A percentile compares a stretch with the other conserved stretches of the same genome.
Evolutionary conservation across 139 green algal genomes (phyloP).

Genomic region (Closterium sp.): DNA sequence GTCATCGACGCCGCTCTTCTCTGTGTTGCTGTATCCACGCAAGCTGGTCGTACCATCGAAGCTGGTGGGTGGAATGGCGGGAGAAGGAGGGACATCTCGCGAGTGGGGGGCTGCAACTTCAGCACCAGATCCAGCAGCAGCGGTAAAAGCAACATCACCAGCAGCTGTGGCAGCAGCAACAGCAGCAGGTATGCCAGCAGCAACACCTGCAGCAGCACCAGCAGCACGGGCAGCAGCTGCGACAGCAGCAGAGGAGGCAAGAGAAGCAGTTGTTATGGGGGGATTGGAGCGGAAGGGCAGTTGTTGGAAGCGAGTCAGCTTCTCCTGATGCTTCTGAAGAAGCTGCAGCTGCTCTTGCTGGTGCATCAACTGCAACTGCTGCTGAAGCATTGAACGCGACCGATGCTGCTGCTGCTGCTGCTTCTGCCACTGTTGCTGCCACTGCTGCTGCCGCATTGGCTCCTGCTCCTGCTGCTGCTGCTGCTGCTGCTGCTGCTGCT

Average conservation of each 20-base stretch:
- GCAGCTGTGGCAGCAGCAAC: no score
- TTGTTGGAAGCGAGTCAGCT: neutral
- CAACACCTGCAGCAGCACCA: no score
- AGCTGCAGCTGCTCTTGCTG: neutral
- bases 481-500: no score
- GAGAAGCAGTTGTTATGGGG: neutral
- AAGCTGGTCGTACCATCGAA: neutral
- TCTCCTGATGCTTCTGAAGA: neutral
- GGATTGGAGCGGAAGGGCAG: neutral
- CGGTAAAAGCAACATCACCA: neutral
- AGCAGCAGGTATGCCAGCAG: no score
- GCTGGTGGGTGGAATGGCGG: neutral
- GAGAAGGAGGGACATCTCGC: neutral
- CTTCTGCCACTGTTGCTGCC: neutral
- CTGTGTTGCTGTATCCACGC: neutral
- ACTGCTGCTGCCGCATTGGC: neutral
- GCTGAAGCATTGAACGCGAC: neutral
- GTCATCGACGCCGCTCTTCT: neutral
- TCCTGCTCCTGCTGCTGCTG: no score
- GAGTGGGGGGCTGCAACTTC: neutral
- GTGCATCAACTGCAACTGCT: neutral
- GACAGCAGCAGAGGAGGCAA: neutral
- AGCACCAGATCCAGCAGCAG: neutral
- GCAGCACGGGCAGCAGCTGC: no score
- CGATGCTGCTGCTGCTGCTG: neutral